Evolutionary conservation across 2,329 filamentous ascomycete species (phyloP).

Genomic region (Juglanconis oblonga): DNA sequence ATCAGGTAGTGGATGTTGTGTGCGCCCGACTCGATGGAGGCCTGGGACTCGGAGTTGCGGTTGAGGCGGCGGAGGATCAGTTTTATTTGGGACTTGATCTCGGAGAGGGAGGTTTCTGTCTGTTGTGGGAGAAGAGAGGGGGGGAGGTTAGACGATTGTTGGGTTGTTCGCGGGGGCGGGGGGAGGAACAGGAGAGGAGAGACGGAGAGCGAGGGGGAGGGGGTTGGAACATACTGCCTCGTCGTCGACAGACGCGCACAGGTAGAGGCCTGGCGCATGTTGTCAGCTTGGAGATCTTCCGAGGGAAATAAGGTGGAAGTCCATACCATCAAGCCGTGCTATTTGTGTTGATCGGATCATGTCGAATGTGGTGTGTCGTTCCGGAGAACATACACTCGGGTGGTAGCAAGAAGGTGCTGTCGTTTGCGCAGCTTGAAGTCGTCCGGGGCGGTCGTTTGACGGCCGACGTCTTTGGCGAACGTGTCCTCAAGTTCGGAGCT

Average conservation of each 20-base stretch:
- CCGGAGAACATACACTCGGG: not conserved
- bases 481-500: slow-evolving; percentile 12
- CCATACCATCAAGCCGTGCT: slow-evolving; percentile 80
- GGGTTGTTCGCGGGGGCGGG: slow-evolving; percentile 10
- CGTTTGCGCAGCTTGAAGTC: not conserved
- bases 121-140: slow-evolving; percentile 24
- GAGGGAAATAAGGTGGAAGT: slow-evolving; percentile 4
- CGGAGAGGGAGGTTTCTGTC: slow-evolving; percentile 72
- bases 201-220: not conserved
- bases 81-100: slow-evolving; percentile 89
- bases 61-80: slow-evolving; percentile 85
- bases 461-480: not conserved
- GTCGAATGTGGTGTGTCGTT: slow-evolving; percentile 17
- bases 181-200: not conserved
- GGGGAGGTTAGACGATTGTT: not conserved
- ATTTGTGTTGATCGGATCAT: slow-evolving; percentile 96
- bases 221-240: slow-evolving; percentile 56
- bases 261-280: slow-evolving; percentile 70
- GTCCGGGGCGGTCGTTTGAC: not conserved
- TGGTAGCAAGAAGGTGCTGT: not conserved
- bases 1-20: slow-evolving; percentile 89
- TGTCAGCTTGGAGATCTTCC: slow-evolving; percentile 2
- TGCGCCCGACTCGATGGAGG: slow-evolving; percentile 79
- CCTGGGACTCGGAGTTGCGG: slow-evolving; percentile 85
- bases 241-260: slow-evolving; percentile 93